Conservation (phyloP, 1,284 basidiomycete genomes). For the Naganishia sp. region DNA sequence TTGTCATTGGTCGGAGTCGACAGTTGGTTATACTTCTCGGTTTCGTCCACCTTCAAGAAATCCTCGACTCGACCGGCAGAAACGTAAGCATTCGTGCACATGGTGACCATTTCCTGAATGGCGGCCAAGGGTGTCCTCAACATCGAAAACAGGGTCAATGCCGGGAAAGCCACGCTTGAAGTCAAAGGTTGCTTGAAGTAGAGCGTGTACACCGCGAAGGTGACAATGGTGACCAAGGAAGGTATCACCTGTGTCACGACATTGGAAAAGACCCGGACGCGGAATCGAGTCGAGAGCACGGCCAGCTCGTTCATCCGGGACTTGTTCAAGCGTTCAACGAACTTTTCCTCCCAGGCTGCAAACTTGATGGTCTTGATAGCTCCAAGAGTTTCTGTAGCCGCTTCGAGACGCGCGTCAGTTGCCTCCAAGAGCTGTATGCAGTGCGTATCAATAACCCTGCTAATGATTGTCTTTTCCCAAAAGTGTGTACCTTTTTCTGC, state of each 20-base stretch:
- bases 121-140: slow-evolving; percentile 49
- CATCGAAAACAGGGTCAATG: slow-evolving; percentile 60
- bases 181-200: slow-evolving; percentile 46
- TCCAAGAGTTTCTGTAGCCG: slow-evolving; percentile 59
- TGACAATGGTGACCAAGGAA: slow-evolving; percentile 56
- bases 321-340: slow-evolving; percentile 56
- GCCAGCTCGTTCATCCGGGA: slow-evolving; percentile 56
- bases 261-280: slow-evolving; percentile 52
- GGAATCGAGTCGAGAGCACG: slow-evolving; percentile 54
- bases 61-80: slow-evolving; percentile 53
- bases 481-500: slow-evolving; percentile 49
- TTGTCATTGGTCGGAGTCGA: slow-evolving; percentile 44
- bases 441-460: background rate
- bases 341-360: slow-evolving; percentile 57
- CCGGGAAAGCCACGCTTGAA: slow-evolving; percentile 54
- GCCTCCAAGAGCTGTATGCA: slow-evolving; percentile 53
- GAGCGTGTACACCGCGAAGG: slow-evolving; percentile 55
- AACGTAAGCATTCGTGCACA: slow-evolving; percentile 55
- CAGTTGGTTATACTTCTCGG: slow-evolving; percentile 59
- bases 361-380: slow-evolving; percentile 59
- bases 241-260: slow-evolving; percentile 56
- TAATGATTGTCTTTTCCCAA: background rate
- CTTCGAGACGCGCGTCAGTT: slow-evolving; percentile 59
- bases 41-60: slow-evolving; percentile 60
- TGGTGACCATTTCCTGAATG: slow-evolving; percentile 52